Base-by-base conservation (phyloP, 371 early-diverging fungal species). In the Caulochytrium protostelioides region DNA sequence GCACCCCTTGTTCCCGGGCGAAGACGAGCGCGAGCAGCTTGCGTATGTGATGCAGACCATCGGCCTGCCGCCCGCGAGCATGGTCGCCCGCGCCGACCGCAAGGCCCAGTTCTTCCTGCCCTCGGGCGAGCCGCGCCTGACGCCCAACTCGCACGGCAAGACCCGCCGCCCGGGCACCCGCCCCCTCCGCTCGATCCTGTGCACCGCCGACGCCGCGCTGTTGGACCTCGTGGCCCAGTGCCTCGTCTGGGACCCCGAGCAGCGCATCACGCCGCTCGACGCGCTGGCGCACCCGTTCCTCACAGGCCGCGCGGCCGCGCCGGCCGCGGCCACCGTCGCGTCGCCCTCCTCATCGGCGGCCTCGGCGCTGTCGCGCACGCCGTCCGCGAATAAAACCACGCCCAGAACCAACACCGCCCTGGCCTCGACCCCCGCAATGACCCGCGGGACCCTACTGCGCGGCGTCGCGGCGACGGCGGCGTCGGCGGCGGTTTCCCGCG, bases 1-100 rank as follows among this genome's bases (percentile, higher is more conserved):
- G n/a, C 71, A 81, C 37, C 97, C 94, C 19, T 49, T 95, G 21
- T 92, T 97, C 49, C 92, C 95, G 5, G 95, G 94, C 7, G 86
- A 87, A 48, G 82, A 85, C 44, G 95, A 98, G 50, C 75, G 75
- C 34, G 91, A 97, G 44, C 90, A 92, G 51, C 49, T 90, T 25
- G 60, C 74, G 7, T 83, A 86, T 56, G 84, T 94, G 30, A 82
- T 91, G 77, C 90, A 95, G 52, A 55, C 86, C 18, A 58, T 77
- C 35, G 90, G 90, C 2, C 55, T 78, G 6, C 91, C 90, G 7
- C 3, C 50, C 55, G 18, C 72, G 74, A 34, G 19, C 34, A 46
- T 91, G 14, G 53, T 91, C 16, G 77, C 76, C 24, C 59, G 61
- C 22, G 81, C 79, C 33, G 62, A 74, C 25, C 64, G 91, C 37